Conservation (phyloP, 1,284 basidiomycete species). For the Exobasidium rhododendri region DNA sequence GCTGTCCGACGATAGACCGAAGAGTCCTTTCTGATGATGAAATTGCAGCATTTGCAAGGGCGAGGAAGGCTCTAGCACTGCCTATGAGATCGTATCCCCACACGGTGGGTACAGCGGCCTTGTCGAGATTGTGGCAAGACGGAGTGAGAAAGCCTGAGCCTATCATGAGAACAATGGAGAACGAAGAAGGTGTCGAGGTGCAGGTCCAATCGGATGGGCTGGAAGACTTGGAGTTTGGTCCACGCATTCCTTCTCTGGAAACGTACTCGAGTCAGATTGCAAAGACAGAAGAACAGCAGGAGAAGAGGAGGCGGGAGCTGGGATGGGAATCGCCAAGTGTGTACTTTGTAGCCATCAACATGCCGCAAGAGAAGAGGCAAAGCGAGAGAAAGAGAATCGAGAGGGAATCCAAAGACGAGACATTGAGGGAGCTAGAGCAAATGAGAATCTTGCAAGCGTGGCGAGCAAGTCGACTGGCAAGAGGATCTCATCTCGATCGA, state of each 20-base stretch:
- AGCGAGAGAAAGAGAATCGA: neutral
- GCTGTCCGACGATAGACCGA: constrained; percentile 46
- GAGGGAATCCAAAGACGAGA: neutral
- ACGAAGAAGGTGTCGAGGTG: constrained; percentile 39
- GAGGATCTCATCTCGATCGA: constrained; percentile 3
- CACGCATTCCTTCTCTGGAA: constrained; percentile 30
- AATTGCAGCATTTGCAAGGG: constrained; percentile 25
- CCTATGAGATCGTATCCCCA: constrained; percentile 9
- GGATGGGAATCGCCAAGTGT: constrained; percentile 16
- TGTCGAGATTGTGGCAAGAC: constrained; percentile 48
- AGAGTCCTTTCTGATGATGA: constrained; percentile 28
- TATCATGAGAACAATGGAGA: constrained; percentile 25
- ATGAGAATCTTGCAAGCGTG: constrained; percentile 7
- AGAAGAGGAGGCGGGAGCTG: constrained; percentile 33
- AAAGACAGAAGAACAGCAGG: constrained; percentile 31
- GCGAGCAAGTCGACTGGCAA: constrained; percentile 10
- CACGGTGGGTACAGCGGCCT: constrained; percentile 44
- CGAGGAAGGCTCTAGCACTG: constrained; percentile 21
- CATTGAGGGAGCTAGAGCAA: constrained; percentile 1
- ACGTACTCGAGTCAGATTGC: constrained; percentile 36
- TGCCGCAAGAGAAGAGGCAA: neutral
- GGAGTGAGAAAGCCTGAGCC: constrained; percentile 34
- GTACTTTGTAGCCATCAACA: neutral
- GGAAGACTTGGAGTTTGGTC: constrained; percentile 44
- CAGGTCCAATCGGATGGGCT: constrained; percentile 42